A percentile compares a stretch with the other conserved stretches of the same genome.
Conservation (phyloP, 352 stramenopile genomes). For the Hyaloperonospora brassicae region DNA sequence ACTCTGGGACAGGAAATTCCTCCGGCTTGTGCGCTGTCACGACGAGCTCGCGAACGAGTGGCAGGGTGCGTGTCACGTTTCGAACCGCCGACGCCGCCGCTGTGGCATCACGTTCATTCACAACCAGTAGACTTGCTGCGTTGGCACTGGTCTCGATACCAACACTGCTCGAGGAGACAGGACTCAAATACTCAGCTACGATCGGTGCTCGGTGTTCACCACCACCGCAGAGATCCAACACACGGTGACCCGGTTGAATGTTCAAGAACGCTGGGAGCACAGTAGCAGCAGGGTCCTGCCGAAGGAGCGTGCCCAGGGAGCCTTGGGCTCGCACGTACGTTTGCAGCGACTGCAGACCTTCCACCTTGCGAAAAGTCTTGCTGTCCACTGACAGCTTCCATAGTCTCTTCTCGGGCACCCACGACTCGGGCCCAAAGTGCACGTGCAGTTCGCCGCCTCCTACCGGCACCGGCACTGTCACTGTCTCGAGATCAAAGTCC, state of each 20-base stretch:
- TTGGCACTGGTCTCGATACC: conserved; percentile 14
- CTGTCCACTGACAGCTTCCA: conserved; percentile 76
- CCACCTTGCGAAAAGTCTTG: conserved; percentile 83
- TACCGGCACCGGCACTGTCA: conserved; percentile 47
- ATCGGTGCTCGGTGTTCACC: conserved; percentile 60
- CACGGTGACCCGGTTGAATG: conserved; percentile 68
- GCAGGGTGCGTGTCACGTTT: conserved; percentile 48
- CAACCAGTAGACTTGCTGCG: conserved; percentile 33
- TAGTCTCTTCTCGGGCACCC: conserved; percentile 46
- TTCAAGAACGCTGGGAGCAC: conserved; percentile 92
- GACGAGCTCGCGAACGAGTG: conserved; percentile 37
- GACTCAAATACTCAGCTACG: conserved; percentile 35
- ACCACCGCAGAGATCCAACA: conserved; percentile 63
- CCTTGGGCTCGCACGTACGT: conserved; percentile 89
- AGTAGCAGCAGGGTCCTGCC: conserved; percentile 94
- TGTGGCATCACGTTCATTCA: conserved; percentile 64
- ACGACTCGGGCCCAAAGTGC: conserved; percentile 53
- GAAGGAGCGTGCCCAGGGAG: conserved; percentile 83
- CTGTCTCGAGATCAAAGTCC: conserved; percentile 55
- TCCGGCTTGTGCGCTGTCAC: conserved; percentile 68
- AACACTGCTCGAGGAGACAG: conserved; percentile 9
- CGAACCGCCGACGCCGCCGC: conserved; percentile 43
- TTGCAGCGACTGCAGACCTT: conserved; percentile 84
- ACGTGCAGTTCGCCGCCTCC: conserved; percentile 48
- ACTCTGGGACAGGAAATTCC: conserved; percentile 48